phyloP scores from a whole-genome alignment of 106 monocot species.

The Dendrobium officinale region DNA sequence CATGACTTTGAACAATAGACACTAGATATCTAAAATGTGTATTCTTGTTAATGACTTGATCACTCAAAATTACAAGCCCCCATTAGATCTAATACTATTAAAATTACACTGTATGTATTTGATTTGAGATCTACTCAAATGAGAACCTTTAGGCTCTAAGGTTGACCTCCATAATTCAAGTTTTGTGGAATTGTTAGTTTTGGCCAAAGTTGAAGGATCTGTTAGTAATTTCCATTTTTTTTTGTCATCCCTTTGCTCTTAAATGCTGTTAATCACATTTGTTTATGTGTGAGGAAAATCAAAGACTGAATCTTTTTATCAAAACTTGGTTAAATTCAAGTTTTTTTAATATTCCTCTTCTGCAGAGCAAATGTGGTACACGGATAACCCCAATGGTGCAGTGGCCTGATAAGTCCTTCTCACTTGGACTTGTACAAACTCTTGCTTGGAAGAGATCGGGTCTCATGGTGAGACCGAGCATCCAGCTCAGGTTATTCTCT shows the following conservation, averaged over 20 bases:
- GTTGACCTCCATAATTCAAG: no score
- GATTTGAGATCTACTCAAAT: no score
- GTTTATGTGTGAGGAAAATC: no score
- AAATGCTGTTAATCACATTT: background rate
- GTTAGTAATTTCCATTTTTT: background rate
- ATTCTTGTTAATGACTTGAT: no score
- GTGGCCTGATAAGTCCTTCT: conserved; percentile 93
- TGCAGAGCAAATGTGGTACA: conserved; percentile 79
- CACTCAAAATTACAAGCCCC: no score
- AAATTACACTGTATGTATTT: no score
- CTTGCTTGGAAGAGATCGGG: conserved; percentile 82
- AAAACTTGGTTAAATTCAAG: background rate
- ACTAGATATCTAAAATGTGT: no score
- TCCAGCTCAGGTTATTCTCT: conserved; percentile 63
- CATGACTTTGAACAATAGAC: no score
- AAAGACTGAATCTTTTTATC: no score
- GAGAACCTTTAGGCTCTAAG: no score
- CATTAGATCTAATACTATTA: no score
- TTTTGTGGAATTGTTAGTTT: background rate
- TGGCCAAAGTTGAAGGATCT: background rate
- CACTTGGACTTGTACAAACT: conserved; percentile 70
- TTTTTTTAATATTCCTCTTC: conserved; percentile 2
- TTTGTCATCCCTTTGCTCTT: background rate
- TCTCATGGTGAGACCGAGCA: conserved; percentile 59
- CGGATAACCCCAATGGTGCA: conserved; percentile 78